These are phyloP conservation scores for Neoboletus magnificus DNA, from an alignment of 768 basidiomycete genomes.

Conservation along the genomic window DNA sequence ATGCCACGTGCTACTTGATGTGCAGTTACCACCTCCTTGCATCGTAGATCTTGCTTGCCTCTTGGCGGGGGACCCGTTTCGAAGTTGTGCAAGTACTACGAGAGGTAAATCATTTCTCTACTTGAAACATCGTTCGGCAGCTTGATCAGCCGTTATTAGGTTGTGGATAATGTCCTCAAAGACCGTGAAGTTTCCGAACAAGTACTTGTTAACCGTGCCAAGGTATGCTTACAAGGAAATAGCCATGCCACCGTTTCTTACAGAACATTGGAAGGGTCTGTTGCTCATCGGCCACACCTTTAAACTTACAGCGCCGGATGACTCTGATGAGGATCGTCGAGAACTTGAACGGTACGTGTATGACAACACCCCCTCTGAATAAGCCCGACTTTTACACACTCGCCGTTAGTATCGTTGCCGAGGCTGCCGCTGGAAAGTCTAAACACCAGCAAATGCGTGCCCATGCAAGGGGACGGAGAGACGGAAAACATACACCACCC, in stretches of 20 bases:
- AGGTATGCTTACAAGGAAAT: slow-evolving; percentile 43
- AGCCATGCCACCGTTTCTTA: neutral
- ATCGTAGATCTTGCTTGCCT: slow-evolving; percentile 82
- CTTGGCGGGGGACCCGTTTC: slow-evolving; percentile 95
- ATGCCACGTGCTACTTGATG: neutral
- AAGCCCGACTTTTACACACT: slow-evolving; percentile 1
- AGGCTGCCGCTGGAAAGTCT: slow-evolving; percentile 72
- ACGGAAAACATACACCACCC: slow-evolving; percentile 39
- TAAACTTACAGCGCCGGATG: slow-evolving; percentile 81
- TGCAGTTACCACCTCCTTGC: neutral
- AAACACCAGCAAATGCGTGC: slow-evolving; percentile 46
- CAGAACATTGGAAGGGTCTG: slow-evolving; percentile 55
- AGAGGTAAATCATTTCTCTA: slow-evolving; percentile 40
- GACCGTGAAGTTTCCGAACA: slow-evolving; percentile 71
- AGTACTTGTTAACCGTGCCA: slow-evolving; percentile 77
- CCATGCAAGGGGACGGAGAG: slow-evolving; percentile 27
- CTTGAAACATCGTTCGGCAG: slow-evolving; percentile 1
- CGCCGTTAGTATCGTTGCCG: slow-evolving; percentile 70
- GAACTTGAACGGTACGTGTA: slow-evolving; percentile 81
- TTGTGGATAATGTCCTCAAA: slow-evolving; percentile 81
- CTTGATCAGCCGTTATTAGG: slow-evolving; percentile 35
- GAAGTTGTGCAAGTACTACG: slow-evolving; percentile 91
- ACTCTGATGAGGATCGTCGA: slow-evolving; percentile 88
- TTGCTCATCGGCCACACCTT: slow-evolving; percentile 87
- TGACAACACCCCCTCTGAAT: neutral